Percentiles rank a stretch among this genome's conserved stretches.
Evolutionary conservation across 768 basidiomycete species (phyloP).

Genomic region (Lactarius akahatsu): DNA sequence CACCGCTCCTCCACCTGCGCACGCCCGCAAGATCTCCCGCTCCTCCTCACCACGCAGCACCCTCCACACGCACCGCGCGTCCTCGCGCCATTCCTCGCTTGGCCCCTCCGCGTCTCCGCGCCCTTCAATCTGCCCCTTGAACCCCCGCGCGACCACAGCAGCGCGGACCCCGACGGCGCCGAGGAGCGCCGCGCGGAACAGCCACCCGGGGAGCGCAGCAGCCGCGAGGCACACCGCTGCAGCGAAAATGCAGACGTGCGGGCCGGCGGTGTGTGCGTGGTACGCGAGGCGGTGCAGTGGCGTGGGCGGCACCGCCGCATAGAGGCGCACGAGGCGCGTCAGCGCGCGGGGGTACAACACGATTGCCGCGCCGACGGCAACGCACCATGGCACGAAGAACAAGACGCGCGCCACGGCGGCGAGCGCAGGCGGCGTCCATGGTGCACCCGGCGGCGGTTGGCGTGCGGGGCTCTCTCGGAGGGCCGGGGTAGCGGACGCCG

Average conservation of each 20-base stretch:
- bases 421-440: slow-evolving; percentile 5
- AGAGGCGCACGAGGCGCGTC: slow-evolving; percentile 15
- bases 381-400: slow-evolving; percentile 26
- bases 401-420: slow-evolving; percentile 9
- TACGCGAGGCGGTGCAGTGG: slow-evolving; percentile 27
- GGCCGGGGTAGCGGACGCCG: not conserved
- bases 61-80: no score
- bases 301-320: slow-evolving; percentile 9
- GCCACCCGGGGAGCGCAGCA: not conserved
- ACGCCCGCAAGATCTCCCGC: no score
- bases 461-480: not conserved
- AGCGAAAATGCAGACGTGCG: slow-evolving; percentile 24
- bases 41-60: no score
- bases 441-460: slow-evolving; percentile 6
- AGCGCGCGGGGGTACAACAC: slow-evolving; percentile 18
- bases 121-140: not conserved
- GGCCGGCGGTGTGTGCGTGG: slow-evolving; percentile 27
- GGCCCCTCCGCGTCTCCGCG: not conserved
- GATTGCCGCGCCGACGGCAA: slow-evolving; percentile 25
- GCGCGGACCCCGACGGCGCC: slow-evolving; percentile 10
- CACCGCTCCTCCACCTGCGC: no score
- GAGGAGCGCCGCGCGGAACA: slow-evolving; percentile 4
- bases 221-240: slow-evolving; percentile 6
- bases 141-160: slow-evolving; percentile 13
- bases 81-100: slow-evolving; percentile 21